A percentile compares a stretch with the other conserved stretches of the same genome.
Evolutionary conservation across 2,329 filamentous ascomycete species (phyloP).

Genomic region (Ceratocystis harringtonii): DNA sequence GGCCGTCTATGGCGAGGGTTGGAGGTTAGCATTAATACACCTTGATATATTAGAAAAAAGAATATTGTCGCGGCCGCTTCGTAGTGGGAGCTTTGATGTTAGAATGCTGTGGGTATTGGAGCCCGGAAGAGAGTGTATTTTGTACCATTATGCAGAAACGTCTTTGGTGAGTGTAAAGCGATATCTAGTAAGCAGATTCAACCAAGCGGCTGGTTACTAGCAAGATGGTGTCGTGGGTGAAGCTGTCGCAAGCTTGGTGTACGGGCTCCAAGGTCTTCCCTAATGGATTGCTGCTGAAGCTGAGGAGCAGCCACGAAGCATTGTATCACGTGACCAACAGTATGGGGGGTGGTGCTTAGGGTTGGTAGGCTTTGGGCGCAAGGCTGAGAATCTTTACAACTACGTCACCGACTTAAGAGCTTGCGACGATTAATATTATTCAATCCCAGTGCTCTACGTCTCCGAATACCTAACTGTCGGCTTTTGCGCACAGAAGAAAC

Average conservation of each 20-base stretch:
- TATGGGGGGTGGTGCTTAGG: neutral
- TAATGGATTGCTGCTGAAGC: neutral
- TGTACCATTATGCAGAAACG: neutral
- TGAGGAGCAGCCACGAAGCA: neutral
- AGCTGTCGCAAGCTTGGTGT: slow-evolving; percentile 3
- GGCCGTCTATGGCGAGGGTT: slow-evolving; percentile 49
- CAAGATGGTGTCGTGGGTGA: neutral
- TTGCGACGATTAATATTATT: neutral
- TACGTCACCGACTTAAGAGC: slow-evolving; percentile 5
- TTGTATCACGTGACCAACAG: neutral
- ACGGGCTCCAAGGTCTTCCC: neutral
- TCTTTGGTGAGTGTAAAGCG: neutral
- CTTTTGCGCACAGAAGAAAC: neutral
- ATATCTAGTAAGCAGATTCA: neutral
- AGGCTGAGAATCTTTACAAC: slow-evolving; percentile 4
- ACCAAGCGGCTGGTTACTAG: neutral
- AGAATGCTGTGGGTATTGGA: neutral
- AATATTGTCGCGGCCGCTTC: slow-evolving; percentile 22
- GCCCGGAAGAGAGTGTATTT: neutral
- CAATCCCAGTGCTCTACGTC: neutral
- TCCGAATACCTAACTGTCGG: neutral
- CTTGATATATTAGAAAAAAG: neutral
- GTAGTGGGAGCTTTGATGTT: neutral
- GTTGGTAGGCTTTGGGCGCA: neutral
- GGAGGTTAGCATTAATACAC: neutral